Conservation (phyloP, 345 rosid species). For the Boechera divaricarpa region DNA sequence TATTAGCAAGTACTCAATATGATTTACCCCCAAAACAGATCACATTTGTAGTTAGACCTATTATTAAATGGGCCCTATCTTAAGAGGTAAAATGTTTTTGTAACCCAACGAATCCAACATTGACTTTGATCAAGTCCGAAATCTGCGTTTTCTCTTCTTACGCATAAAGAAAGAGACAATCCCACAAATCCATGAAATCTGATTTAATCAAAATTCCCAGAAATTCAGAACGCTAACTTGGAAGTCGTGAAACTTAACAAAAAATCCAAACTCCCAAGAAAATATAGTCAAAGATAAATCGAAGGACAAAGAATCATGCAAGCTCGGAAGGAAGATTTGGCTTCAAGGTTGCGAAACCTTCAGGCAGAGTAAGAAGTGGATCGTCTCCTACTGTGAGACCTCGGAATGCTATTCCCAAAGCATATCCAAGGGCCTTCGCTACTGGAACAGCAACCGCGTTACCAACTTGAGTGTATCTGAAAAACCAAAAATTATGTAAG, state of each 20-base stretch:
- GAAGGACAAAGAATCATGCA: not conserved
- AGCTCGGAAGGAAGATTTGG: constrained; percentile 21
- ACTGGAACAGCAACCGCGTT: constrained; percentile 84
- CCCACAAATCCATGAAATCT: not conserved
- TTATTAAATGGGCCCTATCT: not conserved
- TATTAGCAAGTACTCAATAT: not conserved
- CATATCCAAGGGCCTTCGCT: constrained; percentile 68
- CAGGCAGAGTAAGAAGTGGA: constrained; percentile 52
- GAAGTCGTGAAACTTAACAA: not conserved
- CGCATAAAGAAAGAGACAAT: not conserved
- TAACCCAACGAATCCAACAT: not conserved
- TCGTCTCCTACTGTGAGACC: constrained; percentile 31
- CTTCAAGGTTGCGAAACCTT: constrained; percentile 37
- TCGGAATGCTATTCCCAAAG: constrained; percentile 54
- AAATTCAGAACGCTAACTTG: not conserved
- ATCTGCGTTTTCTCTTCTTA: not conserved
- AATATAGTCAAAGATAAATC: not conserved
- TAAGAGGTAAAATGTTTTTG: not conserved
- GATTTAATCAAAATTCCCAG: not conserved
- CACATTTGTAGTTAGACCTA: not conserved
- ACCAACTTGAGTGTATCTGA: constrained; percentile 78
- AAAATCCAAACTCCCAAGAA: not conserved
- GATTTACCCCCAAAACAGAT: not conserved
- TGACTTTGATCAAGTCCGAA: not conserved
- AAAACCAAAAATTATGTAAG: not conserved